Evolutionary conservation across 2,329 filamentous ascomycete species (phyloP).

Genomic region (Alternaria consortialis): DNA sequence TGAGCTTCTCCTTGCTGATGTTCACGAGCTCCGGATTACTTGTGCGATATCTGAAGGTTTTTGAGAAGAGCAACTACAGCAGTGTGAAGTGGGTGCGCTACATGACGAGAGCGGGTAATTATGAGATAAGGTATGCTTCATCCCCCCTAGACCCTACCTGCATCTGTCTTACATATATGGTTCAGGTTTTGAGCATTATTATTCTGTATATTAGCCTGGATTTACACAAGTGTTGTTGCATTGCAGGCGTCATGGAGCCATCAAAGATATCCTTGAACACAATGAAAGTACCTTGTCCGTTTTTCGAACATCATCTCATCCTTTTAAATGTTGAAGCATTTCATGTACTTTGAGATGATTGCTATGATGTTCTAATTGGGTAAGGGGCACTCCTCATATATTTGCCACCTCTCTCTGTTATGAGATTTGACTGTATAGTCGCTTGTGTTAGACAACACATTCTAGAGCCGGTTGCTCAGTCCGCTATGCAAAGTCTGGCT

Average conservation of each 20-base stretch:
- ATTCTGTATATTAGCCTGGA: slow-evolving; percentile 5
- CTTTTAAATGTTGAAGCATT: too few relatives aligned
- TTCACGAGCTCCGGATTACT: slow-evolving; percentile 94
- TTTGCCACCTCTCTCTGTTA: too few relatives aligned
- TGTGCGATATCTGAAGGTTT: slow-evolving; percentile 96
- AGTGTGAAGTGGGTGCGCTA: slow-evolving; percentile 99
- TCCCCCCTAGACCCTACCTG: background rate
- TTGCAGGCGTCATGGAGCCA: slow-evolving; percentile 33
- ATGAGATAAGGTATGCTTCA: slow-evolving; percentile 80
- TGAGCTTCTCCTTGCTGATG: slow-evolving; percentile 96
- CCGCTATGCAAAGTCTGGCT: background rate
- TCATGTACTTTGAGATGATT: too few relatives aligned
- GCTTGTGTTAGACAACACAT: background rate
- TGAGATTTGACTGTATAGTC: too few relatives aligned
- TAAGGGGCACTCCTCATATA: too few relatives aligned
- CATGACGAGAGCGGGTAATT: slow-evolving; percentile 97
- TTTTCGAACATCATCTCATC: background rate
- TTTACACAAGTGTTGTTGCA: slow-evolving; percentile 25
- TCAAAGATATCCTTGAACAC: slow-evolving; percentile 16
- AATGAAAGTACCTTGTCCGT: slow-evolving; percentile 14
- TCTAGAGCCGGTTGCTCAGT: background rate
- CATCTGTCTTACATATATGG: background rate
- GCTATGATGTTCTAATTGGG: too few relatives aligned
- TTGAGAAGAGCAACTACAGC: slow-evolving; percentile 99
- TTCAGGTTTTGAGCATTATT: slow-evolving; percentile 18